Percentiles rank a stretch among this genome's conserved stretches.
Conservation (phyloP, 2,329 filamentous ascomycete genomes). For the Penicillium sp. region DNA sequence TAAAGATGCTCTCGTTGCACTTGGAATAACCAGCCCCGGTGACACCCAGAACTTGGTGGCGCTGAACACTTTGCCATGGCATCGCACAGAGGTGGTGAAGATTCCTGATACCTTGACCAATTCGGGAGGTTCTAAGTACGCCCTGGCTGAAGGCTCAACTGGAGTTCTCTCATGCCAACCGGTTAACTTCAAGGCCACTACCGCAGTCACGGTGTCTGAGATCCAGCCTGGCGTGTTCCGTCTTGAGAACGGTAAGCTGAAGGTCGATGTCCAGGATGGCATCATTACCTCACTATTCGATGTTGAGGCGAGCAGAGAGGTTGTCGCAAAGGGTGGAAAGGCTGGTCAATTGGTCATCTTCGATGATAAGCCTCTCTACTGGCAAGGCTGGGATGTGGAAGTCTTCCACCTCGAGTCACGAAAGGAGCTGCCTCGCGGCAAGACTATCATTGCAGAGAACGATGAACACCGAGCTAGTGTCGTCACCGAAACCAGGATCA, state of each 20-base stretch:
- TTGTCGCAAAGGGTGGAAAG: slow-evolving; percentile 69
- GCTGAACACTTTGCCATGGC: slow-evolving; percentile 86
- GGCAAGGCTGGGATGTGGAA: slow-evolving; percentile 98
- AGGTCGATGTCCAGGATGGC: slow-evolving; percentile 70
- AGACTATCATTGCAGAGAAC: slow-evolving; percentile 69
- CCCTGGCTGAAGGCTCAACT: slow-evolving; percentile 47
- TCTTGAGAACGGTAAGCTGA: slow-evolving; percentile 73
- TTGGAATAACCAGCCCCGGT: slow-evolving; percentile 57
- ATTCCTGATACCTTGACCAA: slow-evolving; percentile 48
- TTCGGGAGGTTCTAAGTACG: slow-evolving; percentile 34
- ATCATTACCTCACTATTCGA: slow-evolving; percentile 84
- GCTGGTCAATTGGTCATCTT: slow-evolving; percentile 92
- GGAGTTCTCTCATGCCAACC: slow-evolving; percentile 42
- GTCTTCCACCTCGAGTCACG: slow-evolving; percentile 90
- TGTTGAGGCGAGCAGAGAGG: slow-evolving; percentile 67
- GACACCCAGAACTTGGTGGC: slow-evolving; percentile 54
- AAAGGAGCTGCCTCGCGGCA: slow-evolving; percentile 67
- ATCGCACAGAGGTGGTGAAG: slow-evolving; percentile 69
- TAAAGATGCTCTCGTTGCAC: slow-evolving; percentile 63
- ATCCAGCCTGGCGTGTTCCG: slow-evolving; percentile 65
- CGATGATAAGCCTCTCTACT: slow-evolving; percentile 95
- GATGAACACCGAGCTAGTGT: slow-evolving; percentile 76
- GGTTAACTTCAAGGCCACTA: slow-evolving; percentile 22
- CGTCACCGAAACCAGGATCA: slow-evolving; percentile 81
- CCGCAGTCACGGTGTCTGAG: slow-evolving; percentile 51